A percentile compares a stretch with the other conserved stretches of the same genome.
phyloP scores from a whole-genome alignment of 2,329 filamentous ascomycete species.

The Colletotrichum higginsianum region DNA sequence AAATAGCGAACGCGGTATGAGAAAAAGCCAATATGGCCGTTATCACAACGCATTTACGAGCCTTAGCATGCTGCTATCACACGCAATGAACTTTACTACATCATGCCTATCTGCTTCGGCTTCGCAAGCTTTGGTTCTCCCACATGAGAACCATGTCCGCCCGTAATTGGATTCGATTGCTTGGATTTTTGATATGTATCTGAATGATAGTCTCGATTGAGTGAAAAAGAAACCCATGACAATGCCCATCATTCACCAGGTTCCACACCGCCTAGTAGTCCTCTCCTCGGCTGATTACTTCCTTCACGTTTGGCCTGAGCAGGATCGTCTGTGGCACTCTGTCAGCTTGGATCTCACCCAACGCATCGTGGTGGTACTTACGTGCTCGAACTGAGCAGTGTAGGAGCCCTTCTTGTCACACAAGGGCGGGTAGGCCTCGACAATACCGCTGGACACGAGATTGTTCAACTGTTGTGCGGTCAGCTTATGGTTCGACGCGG shows the following conservation, averaged over 20 bases:
- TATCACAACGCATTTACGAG: too few relatives aligned
- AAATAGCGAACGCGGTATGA: too few relatives aligned
- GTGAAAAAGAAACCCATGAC: slow-evolving; percentile 31
- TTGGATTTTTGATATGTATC: slow-evolving; percentile 31
- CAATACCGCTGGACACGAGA: slow-evolving; percentile 84
- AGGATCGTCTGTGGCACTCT: slow-evolving; percentile 74
- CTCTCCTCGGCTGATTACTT: slow-evolving; percentile 88
- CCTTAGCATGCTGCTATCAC: too few relatives aligned
- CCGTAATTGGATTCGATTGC: slow-evolving; percentile 9
- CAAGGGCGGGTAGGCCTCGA: slow-evolving; percentile 91
- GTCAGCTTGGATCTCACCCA: neutral
- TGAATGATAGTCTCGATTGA: slow-evolving; percentile 38
- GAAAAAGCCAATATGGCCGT: too few relatives aligned
- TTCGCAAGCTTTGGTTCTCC: neutral
- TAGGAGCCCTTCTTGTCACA: slow-evolving; percentile 95
- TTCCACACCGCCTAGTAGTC: slow-evolving; percentile 73
- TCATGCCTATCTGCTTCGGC: neutral
- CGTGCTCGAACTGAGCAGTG: slow-evolving; percentile 95
- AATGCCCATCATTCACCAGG: slow-evolving; percentile 25
- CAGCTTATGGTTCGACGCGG: slow-evolving; percentile 47
- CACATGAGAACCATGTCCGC: neutral
- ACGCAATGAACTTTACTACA: too few relatives aligned
- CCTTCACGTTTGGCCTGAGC: slow-evolving; percentile 85
- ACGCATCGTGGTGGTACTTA: slow-evolving; percentile 63
- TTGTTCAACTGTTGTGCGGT: slow-evolving; percentile 79